phyloP scores from a whole-genome alignment of 2,329 filamentous ascomycete genomes.

The Dactylonectria macrodidyma region DNA sequence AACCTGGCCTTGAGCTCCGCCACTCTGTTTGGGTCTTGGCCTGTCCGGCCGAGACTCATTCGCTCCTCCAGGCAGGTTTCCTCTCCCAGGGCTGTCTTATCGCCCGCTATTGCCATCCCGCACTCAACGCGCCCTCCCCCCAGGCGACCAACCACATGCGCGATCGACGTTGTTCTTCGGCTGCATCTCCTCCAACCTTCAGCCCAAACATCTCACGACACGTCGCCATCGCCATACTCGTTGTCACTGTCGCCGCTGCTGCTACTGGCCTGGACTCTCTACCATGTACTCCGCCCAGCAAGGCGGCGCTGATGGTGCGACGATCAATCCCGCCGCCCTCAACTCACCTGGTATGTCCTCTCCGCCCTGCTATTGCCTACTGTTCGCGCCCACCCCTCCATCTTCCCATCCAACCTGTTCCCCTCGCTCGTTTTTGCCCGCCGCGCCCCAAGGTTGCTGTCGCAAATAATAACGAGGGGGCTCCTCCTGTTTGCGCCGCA shows the following conservation, averaged over 20 bases:
- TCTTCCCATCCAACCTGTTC: slow-evolving; percentile 29
- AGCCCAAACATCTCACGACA: slow-evolving; percentile 74
- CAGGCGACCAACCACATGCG: slow-evolving; percentile 67
- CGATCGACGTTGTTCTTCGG: slow-evolving; percentile 61
- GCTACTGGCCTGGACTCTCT: slow-evolving; percentile 47
- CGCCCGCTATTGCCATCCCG: slow-evolving; percentile 45
- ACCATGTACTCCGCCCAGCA: slow-evolving; percentile 62
- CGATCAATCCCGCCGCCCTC: slow-evolving; percentile 91
- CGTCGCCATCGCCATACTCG: slow-evolving; percentile 65
- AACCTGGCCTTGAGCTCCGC: slow-evolving; percentile 16
- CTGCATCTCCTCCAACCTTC: slow-evolving; percentile 58
- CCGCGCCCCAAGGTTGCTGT: slow-evolving; percentile 19
- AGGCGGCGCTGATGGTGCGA: slow-evolving; percentile 86
- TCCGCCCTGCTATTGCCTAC: slow-evolving; percentile 35
- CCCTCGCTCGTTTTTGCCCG: slow-evolving; percentile 20
- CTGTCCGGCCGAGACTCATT: slow-evolving; percentile 42
- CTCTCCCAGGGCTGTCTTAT: slow-evolving; percentile 41
- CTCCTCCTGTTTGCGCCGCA: slow-evolving; percentile 32
- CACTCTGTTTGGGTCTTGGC: slow-evolving; percentile 35
- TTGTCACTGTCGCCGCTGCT: slow-evolving; percentile 41
- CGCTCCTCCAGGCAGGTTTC: slow-evolving; percentile 40
- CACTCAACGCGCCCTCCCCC: slow-evolving; percentile 43
- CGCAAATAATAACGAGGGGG: slow-evolving; percentile 11
- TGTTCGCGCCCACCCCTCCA: slow-evolving; percentile 34
- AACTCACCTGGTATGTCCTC: slow-evolving; percentile 79